These are phyloP conservation scores for Microsporum canis DNA, from an alignment of 2,329 filamentous ascomycete genomes.

Conservation along the genomic window DNA sequence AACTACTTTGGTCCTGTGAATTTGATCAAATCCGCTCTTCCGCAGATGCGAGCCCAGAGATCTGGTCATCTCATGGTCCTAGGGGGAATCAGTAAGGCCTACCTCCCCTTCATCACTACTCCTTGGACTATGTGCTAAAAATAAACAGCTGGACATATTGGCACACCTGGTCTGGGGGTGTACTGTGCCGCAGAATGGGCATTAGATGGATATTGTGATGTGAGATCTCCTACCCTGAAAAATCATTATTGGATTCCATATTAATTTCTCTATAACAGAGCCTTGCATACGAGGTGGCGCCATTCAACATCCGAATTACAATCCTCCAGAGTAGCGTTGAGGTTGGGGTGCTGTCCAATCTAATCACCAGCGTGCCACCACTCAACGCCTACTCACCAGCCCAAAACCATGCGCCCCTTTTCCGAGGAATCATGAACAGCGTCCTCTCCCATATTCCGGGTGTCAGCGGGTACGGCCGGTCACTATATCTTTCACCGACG, in stretches of 20 bases:
- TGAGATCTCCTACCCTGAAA: conserved; percentile 19
- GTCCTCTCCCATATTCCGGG: conserved; percentile 67
- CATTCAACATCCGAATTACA: conserved; percentile 93
- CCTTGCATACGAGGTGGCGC: conserved; percentile 88
- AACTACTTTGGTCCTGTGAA: conserved; percentile 96
- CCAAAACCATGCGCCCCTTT: conserved; percentile 63
- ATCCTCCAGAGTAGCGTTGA: conserved; percentile 95
- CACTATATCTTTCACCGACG: conserved; percentile 9
- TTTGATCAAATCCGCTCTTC: conserved; percentile 79
- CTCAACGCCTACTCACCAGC: conserved; percentile 58
- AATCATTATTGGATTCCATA: not conserved
- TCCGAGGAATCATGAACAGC: conserved; percentile 70
- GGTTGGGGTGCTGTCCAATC: conserved; percentile 75
- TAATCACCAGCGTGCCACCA: conserved; percentile 70
- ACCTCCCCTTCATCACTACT: not conserved
- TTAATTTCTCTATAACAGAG: conserved; percentile 36
- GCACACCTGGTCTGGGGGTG: conserved; percentile 80
- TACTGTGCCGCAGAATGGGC: conserved; percentile 92
- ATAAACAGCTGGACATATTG: conserved; percentile 64
- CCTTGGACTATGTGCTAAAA: not conserved
- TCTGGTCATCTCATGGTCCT: conserved; percentile 85
- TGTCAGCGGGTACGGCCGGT: conserved; percentile 36
- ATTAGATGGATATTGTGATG: conserved; percentile 90
- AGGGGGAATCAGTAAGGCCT: conserved; percentile 61
- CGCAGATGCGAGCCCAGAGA: conserved; percentile 64